These are phyloP conservation scores for Phytophthora agathidicida DNA, from an alignment of 352 stramenopile genomes.

Conservation along the genomic window DNA sequence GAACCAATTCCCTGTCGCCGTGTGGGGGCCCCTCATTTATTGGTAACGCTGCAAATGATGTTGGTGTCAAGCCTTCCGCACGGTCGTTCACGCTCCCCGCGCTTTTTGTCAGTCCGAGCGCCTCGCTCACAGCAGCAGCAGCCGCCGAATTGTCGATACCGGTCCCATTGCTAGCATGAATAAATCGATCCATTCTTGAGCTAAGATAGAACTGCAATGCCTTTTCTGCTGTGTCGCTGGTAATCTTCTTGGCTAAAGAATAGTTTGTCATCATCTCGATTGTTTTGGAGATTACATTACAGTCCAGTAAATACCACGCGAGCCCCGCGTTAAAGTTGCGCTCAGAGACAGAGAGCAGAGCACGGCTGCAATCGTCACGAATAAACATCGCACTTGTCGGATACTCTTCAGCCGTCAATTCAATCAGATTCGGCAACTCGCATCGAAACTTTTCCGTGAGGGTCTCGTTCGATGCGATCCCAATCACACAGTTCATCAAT, in stretches of 20 bases:
- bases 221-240: conserved; percentile 29
- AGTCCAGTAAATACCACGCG: conserved; percentile 83
- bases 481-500: conserved; percentile 69
- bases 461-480: conserved; percentile 47
- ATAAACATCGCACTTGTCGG: conserved; percentile 49
- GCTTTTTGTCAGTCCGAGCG: conserved; percentile 53
- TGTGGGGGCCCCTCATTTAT: background rate
- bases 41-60: background rate
- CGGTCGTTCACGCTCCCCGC: background rate
- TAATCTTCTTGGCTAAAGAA: conserved; percentile 37
- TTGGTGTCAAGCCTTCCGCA: background rate
- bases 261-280: conserved; percentile 55
- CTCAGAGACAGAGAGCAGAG: conserved; percentile 50
- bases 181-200: background rate
- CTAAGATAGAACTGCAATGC: conserved; percentile 35
- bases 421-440: conserved; percentile 71
- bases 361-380: conserved; percentile 49
- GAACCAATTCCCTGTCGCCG: background rate
- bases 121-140: conserved; percentile 67
- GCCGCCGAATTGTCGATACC: conserved; percentile 26
- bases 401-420: conserved; percentile 71
- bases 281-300: conserved; percentile 49
- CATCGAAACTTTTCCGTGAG: conserved; percentile 76
- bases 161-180: background rate
- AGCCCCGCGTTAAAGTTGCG: conserved; percentile 75